Conservation (phyloP, 176 grass and related monocot genomes). For the Zoysia japonica region DNA sequence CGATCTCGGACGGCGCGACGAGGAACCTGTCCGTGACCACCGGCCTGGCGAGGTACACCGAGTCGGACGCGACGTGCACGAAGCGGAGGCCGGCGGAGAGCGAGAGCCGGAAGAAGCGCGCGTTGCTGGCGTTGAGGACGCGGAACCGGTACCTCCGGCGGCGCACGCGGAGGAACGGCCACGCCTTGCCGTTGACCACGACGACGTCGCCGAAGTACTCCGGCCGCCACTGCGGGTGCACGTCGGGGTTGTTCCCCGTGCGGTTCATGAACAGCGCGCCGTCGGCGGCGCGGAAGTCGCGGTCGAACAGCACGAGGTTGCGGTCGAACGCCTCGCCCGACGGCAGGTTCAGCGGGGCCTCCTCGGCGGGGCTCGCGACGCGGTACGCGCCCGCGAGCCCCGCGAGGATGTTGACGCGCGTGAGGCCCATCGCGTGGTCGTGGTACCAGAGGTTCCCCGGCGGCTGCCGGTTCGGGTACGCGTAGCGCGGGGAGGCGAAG, state of each 20-base stretch:
- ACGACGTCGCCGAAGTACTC: slow-evolving; percentile 74
- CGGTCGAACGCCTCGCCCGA: slow-evolving; percentile 49
- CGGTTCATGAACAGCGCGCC: slow-evolving; percentile 69
- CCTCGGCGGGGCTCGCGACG: slow-evolving; percentile 23
- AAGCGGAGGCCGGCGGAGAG: slow-evolving; percentile 55
- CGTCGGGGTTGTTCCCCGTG: slow-evolving; percentile 60
- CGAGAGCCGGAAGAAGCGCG: slow-evolving; percentile 60
- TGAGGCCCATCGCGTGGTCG: slow-evolving; percentile 77
- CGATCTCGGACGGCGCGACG: slow-evolving; percentile 63
- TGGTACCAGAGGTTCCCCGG: slow-evolving; percentile 82
- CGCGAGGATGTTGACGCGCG: slow-evolving; percentile 74
- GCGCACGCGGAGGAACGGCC: slow-evolving; percentile 60
- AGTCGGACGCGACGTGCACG: slow-evolving; percentile 60
- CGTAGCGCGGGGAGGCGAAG: slow-evolving; percentile 42
- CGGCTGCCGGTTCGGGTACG: slow-evolving; percentile 69
- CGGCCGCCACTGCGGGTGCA: slow-evolving; percentile 89
- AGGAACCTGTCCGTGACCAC: slow-evolving; percentile 33
- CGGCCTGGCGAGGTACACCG: slow-evolving; percentile 51
- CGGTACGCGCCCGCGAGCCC: slow-evolving; percentile 70
- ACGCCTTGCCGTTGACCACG: slow-evolving; percentile 69
- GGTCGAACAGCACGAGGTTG: slow-evolving; percentile 62
- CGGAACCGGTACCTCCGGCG: slow-evolving; percentile 74
- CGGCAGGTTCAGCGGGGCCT: slow-evolving; percentile 44
- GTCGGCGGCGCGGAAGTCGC: slow-evolving; percentile 44
- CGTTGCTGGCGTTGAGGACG: slow-evolving; percentile 86